A percentile compares a stretch with the other conserved stretches of the same genome.
phyloP scores from a whole-genome alignment of 1,284 basidiomycete species.

The Inonotus hispidus region DNA sequence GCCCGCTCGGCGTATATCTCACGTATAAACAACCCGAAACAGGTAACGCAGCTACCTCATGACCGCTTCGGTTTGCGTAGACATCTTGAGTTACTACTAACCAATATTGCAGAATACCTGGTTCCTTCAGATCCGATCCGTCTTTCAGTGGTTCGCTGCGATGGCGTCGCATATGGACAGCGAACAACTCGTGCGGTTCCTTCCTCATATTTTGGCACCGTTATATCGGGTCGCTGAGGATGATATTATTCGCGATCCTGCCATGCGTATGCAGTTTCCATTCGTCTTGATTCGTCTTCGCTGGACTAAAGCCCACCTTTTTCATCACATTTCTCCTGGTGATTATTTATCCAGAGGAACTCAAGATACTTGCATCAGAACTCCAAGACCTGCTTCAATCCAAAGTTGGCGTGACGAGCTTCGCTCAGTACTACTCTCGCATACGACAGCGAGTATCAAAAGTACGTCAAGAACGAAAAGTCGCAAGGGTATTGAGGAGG shows the following conservation, averaged over 20 bases:
- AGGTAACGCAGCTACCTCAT: too few species aligned
- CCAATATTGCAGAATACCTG: constrained; percentile 47
- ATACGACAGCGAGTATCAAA: constrained; percentile 70
- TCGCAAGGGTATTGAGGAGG: constrained; percentile 54
- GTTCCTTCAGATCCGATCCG: constrained; percentile 74
- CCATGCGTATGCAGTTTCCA: constrained; percentile 53
- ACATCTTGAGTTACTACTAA: background rate
- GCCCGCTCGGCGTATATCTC: constrained; percentile 69
- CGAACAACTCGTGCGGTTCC: constrained; percentile 55
- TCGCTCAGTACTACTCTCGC: constrained; percentile 73
- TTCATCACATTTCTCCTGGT: background rate
- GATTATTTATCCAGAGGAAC: constrained; percentile 54
- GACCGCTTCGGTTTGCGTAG: constrained; percentile 12
- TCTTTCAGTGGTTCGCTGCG: constrained; percentile 92
- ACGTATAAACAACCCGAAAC: constrained; percentile 48
- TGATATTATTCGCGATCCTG: constrained; percentile 68
- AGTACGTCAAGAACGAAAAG: constrained; percentile 71
- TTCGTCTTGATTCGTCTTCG: background rate
- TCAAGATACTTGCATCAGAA: constrained; percentile 80
- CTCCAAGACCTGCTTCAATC: constrained; percentile 83
- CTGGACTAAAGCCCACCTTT: background rate
- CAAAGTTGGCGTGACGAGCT: constrained; percentile 81
- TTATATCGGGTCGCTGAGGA: constrained; percentile 86
- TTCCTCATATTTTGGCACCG: constrained; percentile 83
- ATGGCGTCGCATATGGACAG: constrained; percentile 72